Conservation (phyloP, 345 rosid genomes). For the Aethionema arabicum region DNA sequence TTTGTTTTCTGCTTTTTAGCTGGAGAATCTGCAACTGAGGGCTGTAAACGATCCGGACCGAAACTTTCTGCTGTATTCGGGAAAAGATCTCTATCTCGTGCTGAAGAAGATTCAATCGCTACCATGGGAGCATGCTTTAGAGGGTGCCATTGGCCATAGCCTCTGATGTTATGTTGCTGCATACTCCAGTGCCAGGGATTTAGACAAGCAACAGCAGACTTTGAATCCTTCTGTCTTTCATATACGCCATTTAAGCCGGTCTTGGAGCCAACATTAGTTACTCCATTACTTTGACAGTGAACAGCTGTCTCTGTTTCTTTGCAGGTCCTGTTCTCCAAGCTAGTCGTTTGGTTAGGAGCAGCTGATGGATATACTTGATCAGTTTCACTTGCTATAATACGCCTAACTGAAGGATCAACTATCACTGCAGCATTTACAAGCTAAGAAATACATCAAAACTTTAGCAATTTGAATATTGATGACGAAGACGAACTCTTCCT, state of each 20-base stretch:
- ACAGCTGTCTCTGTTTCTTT: slow-evolving; percentile 11
- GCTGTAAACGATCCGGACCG: slow-evolving; percentile 33
- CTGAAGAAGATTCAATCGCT: slow-evolving; percentile 83
- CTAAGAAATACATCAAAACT: slow-evolving; percentile 41
- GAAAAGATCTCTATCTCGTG: slow-evolving; percentile 66
- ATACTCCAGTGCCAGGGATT: slow-evolving; percentile 71
- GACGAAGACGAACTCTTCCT: background rate
- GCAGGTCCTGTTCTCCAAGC: slow-evolving; percentile 17
- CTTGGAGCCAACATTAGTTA: slow-evolving; percentile 11
- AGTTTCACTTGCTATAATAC: slow-evolving; percentile 58
- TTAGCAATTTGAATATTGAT: slow-evolving; percentile 7
- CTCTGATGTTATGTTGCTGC: slow-evolving; percentile 28
- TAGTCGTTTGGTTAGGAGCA: slow-evolving; percentile 26
- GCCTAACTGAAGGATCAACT: slow-evolving; percentile 61
- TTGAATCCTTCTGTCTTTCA: slow-evolving; percentile 28
- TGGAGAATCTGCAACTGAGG: slow-evolving; percentile 38
- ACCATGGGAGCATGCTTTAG: slow-evolving; percentile 75
- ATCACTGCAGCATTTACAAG: slow-evolving; percentile 77
- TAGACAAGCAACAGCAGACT: slow-evolving; percentile 54
- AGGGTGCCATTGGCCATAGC: slow-evolving; percentile 59
- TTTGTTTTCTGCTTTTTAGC: slow-evolving; percentile 62
- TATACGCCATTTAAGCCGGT: slow-evolving; percentile 30
- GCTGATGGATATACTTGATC: slow-evolving; percentile 53
- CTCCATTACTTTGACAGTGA: slow-evolving; percentile 12
- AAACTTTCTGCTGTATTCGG: slow-evolving; percentile 40